Percentiles rank a stretch among this genome's conserved stretches.
phyloP scores from a whole-genome alignment of 139 green algal genomes.

The Astrephomene gubernaculifera region DNA sequence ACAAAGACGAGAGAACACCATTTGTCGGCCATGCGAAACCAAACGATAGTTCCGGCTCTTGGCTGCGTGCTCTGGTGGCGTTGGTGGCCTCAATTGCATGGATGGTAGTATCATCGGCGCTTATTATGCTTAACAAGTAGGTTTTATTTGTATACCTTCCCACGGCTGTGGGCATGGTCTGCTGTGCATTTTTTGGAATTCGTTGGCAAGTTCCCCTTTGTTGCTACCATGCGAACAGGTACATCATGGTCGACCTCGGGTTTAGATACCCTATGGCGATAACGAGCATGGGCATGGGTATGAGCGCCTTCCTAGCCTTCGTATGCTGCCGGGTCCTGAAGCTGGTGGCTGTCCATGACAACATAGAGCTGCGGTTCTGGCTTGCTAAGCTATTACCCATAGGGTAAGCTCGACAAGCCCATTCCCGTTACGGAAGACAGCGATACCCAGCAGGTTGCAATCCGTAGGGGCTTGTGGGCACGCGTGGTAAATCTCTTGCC shows the following conservation, averaged over 20 bases:
- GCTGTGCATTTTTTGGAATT: neutral
- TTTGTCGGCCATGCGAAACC: neutral
- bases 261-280: slow-evolving; percentile 88
- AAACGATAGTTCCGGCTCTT: neutral
- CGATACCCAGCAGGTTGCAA: no score
- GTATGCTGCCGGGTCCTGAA: slow-evolving; percentile 70
- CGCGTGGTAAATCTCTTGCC: no score
- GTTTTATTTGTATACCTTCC: neutral
- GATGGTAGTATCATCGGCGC: slow-evolving; percentile 74
- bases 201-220: neutral
- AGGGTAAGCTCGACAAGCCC: slow-evolving; percentile 62
- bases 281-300: slow-evolving; percentile 79
- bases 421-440: no score
- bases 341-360: slow-evolving; percentile 70
- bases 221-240: slow-evolving; percentile 30
- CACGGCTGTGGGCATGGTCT: neutral
- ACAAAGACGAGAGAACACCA: neutral
- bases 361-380: slow-evolving; percentile 66
- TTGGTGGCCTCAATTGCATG: slow-evolving; percentile 47
- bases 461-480: no score
- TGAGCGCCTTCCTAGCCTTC: slow-evolving; percentile 64
- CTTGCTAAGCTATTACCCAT: slow-evolving; percentile 66
- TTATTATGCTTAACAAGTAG: slow-evolving; percentile 90
- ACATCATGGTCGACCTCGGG: slow-evolving; percentile 77
- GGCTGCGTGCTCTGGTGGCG: neutral